Conservation (phyloP, 202 grass and related monocot species). For the Panicum hallii region DNA sequence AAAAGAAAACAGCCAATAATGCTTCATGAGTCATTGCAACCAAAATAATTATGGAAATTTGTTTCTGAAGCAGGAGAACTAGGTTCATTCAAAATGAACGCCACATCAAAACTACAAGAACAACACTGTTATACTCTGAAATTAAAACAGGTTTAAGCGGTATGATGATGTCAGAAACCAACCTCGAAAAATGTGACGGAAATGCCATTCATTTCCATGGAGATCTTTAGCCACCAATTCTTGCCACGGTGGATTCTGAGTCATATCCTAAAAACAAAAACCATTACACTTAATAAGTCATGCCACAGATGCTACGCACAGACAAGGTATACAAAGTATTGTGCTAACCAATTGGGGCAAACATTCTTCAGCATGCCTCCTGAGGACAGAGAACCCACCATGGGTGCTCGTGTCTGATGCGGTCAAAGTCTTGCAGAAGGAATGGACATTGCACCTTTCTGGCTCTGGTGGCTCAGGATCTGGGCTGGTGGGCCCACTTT, state of each 20-base stretch:
- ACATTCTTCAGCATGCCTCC: slow-evolving; percentile 94
- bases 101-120: slow-evolving; percentile 4
- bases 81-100: slow-evolving; percentile 23
- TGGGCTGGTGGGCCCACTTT: slow-evolving; percentile 64
- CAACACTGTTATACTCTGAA: slow-evolving; percentile 7
- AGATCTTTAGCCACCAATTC: slow-evolving; percentile 94
- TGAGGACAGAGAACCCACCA: slow-evolving; percentile 98
- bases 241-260: slow-evolving; percentile 92
- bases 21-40: slow-evolving; percentile 7
- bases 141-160: slow-evolving; percentile 10
- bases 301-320: background rate
- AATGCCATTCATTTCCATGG: slow-evolving; percentile 91
- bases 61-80: background rate
- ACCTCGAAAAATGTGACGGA: slow-evolving; percentile 98
- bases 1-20: slow-evolving; percentile 33
- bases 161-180: slow-evolving; percentile 18
- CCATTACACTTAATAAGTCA: background rate
- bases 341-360: slow-evolving; percentile 77
- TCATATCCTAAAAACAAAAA: slow-evolving; percentile 77
- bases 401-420: slow-evolving; percentile 98
- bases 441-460: slow-evolving; percentile 71
- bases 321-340: background rate
- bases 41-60: background rate
- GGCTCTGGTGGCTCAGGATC: slow-evolving; percentile 63
- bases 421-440: slow-evolving; percentile 94